Evolutionary conservation across 106 monocot species (phyloP).

Genomic region (Apostasia shenzhenica): DNA sequence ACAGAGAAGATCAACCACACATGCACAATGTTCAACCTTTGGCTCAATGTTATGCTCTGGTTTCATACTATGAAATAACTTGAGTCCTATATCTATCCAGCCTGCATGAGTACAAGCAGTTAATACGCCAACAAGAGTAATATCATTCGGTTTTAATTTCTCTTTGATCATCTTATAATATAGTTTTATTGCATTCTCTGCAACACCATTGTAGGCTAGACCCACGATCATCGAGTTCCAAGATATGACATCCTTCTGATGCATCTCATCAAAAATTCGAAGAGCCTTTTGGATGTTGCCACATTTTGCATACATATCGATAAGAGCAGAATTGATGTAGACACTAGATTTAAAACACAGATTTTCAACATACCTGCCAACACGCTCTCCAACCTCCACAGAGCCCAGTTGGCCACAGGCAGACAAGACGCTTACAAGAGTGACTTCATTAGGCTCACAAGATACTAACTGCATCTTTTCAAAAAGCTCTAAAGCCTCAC

Average conservation of each 20-base stretch:
- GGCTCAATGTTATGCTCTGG: constrained; percentile 33
- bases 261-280: constrained; percentile 52
- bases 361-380: constrained; percentile 57
- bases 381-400: constrained; percentile 45
- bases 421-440: constrained; percentile 73
- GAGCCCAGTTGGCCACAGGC: constrained; percentile 79
- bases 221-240: constrained; percentile 96
- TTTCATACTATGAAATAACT: constrained; percentile 54
- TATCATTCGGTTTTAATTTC: constrained; percentile 43
- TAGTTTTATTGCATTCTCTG: constrained; percentile 47
- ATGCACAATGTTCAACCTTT: constrained; percentile 76
- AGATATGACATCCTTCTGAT: constrained; percentile 48
- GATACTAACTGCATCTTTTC: constrained; percentile 52
- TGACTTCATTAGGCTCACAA: constrained; percentile 70
- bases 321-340: constrained; percentile 60
- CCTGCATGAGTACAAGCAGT: constrained; percentile 89
- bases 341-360: constrained; percentile 31
- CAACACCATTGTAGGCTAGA: constrained; percentile 66
- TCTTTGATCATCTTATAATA: constrained; percentile 49
- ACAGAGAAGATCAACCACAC: constrained; percentile 77
- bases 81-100: constrained; percentile 55
- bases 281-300: constrained; percentile 60
- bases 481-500: constrained; percentile 71
- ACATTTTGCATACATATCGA: constrained; percentile 87
- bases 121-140: constrained; percentile 68